Base-by-base conservation (phyloP, 1,139 yeast genomes). In the Diutina pseudorugosa region DNA sequence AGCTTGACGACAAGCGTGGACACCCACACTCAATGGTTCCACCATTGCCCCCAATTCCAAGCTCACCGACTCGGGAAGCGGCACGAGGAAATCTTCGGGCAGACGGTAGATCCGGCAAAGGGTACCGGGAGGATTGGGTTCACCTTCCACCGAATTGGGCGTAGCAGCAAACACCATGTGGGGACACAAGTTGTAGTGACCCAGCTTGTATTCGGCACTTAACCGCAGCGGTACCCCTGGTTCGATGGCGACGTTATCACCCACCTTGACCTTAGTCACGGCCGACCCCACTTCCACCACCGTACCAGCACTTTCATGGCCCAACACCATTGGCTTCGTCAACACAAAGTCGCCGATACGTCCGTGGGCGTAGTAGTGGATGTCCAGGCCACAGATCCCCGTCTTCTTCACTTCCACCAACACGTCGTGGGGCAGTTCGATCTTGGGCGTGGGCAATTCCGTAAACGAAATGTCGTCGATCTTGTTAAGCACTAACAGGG, bases 351-450 rank as follows among this genome's bases (percentile, higher is more conserved):
- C 77, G 18, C 96, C 96, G 62, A 88, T 85, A 56, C 76, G 75
- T 27, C 96, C 96, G 59, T 83, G 85, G 51, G 82, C 79, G 62
- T 82, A 87, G 72, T 84, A 89, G 63, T 88, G 95, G 57, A 87
- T 85, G 65, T 87, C 95, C 4, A 90, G 82, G 4, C 96, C 96
- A 66, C 96, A 89, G 57, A 89, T 83, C 51, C 96, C 96, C 0
- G 96, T 89, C 59, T 77, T 72, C 63, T 82, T 82, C 59, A 89
- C 85, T 53, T 82, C 83, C 27, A 89, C 80, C 59, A 85, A 77
- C 49, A 89, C 96, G 57, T 80, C 85, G 59, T 79, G 79, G 49
- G 85, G 83, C 56, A 81, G 82, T 9, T 64, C 62, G 57, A 85
- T 70, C 59, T 70, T 69, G 12, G 95, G 95, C 41, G 80, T 70